A percentile compares a stretch with the other conserved stretches of the same genome.
Conservation (phyloP, 2,329 filamentous ascomycete genomes). For the Diaporthe sp. region DNA sequence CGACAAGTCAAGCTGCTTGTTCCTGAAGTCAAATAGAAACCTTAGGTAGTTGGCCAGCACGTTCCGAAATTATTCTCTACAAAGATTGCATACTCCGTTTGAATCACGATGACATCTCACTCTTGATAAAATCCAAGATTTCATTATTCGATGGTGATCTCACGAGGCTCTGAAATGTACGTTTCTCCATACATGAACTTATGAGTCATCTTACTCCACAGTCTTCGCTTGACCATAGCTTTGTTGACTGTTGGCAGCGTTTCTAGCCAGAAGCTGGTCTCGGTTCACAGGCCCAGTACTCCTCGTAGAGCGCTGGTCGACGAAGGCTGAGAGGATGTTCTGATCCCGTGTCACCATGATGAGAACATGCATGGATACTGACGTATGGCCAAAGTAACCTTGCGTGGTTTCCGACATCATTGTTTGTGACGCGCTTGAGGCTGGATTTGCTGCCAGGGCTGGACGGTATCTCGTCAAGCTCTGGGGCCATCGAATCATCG, state of each 20-base stretch:
- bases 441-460: not conserved
- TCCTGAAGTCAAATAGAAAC: not conserved
- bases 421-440: not conserved
- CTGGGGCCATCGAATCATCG: not conserved
- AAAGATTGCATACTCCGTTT: not conserved
- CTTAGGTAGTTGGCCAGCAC: too few relatives aligned
- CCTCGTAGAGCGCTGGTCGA: conserved; percentile 12
- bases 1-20: too few relatives aligned
- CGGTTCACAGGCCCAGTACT: not conserved
- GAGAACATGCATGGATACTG: not conserved
- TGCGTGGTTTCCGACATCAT: too few relatives aligned
- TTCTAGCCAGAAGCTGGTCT: too few relatives aligned
- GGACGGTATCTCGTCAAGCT: not conserved
- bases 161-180: not conserved
- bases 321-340: not conserved
- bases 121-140: not conserved
- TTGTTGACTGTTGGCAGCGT: too few relatives aligned
- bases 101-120: not conserved
- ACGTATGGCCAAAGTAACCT: conserved; percentile 1
- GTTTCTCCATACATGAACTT: not conserved
- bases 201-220: not conserved
- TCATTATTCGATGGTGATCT: too few relatives aligned
- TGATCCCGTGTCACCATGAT: too few relatives aligned
- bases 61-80: not conserved
- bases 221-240: too few relatives aligned